These are phyloP conservation scores for Russula dissimulans DNA, from an alignment of 768 basidiomycete genomes.

Conservation along the genomic window DNA sequence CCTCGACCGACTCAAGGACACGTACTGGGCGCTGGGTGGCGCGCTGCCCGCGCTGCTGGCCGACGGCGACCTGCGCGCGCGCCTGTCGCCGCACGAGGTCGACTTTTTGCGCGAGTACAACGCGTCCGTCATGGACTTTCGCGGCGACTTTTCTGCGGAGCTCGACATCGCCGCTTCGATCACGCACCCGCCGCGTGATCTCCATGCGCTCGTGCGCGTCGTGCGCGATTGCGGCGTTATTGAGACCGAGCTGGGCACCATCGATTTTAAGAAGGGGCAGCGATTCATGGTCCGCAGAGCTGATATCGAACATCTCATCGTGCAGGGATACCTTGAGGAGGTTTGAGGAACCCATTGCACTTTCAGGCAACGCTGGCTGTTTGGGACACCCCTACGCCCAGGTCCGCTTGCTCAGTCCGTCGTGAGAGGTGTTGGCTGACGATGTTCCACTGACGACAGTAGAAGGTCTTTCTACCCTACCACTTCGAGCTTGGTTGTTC, in stretches of 20 bases:
- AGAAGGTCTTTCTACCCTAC: no score
- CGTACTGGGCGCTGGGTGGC: constrained; percentile 87
- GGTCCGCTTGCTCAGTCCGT: background rate
- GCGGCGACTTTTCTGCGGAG: constrained; percentile 76
- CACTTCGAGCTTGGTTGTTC: no score
- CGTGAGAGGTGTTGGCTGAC: no score
- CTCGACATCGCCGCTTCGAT: constrained; percentile 83
- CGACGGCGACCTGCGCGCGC: constrained; percentile 56
- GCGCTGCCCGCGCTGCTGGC: constrained; percentile 76
- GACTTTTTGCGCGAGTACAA: constrained; percentile 82
- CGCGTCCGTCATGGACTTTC: constrained; percentile 71
- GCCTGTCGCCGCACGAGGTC: constrained; percentile 71
- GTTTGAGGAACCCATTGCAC: constrained; percentile 33
- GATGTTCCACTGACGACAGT: no score
- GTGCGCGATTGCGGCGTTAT: constrained; percentile 86
- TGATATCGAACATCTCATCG: constrained; percentile 90
- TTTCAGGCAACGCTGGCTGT: no score
- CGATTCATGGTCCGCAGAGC: constrained; percentile 80
- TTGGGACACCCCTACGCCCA: no score
- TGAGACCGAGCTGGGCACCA: constrained; percentile 82
- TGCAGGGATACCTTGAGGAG: constrained; percentile 88
- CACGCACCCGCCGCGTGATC: constrained; percentile 75
- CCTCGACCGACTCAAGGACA: constrained; percentile 69
- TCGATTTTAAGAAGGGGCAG: constrained; percentile 86
- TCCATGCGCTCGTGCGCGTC: constrained; percentile 82